These are phyloP conservation scores for Sphaerulina vaccinii DNA, from an alignment of 2,329 filamentous ascomycete species.

Conservation along the genomic window DNA sequence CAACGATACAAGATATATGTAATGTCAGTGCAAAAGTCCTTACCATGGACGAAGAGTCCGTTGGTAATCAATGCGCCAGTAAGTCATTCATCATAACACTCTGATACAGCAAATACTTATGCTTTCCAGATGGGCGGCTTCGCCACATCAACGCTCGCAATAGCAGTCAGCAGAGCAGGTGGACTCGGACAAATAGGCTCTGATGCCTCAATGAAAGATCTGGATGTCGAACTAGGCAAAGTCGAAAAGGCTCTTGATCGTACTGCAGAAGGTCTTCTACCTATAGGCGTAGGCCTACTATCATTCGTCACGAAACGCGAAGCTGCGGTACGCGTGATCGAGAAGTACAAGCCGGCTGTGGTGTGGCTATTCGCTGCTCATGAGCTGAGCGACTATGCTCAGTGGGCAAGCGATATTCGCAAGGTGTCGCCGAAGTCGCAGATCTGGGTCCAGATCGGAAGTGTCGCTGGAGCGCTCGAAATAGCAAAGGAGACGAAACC, in stretches of 20 bases:
- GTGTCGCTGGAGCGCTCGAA: conserved; percentile 55
- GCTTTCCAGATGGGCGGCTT: conserved; percentile 44
- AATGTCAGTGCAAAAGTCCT: conserved; percentile 7
- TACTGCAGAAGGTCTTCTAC: conserved; percentile 36
- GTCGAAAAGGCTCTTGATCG: conserved; percentile 18
- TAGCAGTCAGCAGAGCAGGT: conserved; percentile 57
- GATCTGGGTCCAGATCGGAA: conserved; percentile 63
- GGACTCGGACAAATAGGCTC: conserved; percentile 48
- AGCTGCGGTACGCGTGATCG: conserved; percentile 52
- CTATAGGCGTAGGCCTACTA: conserved; percentile 63
- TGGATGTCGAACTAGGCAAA: conserved; percentile 20
- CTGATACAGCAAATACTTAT: not conserved
- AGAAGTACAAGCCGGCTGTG: conserved; percentile 56
- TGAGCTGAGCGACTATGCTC: conserved; percentile 40
- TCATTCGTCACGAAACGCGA: conserved; percentile 45
- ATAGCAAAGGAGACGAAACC: conserved; percentile 48
- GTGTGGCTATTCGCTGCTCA: conserved; percentile 67
- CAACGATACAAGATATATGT: not conserved
- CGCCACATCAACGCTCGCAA: conserved; percentile 54
- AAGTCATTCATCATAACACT: not conserved
- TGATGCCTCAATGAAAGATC: conserved; percentile 32
- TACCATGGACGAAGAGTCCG: conserved; percentile 22
- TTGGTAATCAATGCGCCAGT: conserved; percentile 27
- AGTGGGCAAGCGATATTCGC: conserved; percentile 36
- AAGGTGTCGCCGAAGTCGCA: conserved; percentile 39